A percentile compares a stretch with the other conserved stretches of the same genome.
Evolutionary conservation across 2,329 filamentous ascomycete genomes (phyloP).

Genomic region (Pseudocercospora cruenta): DNA sequence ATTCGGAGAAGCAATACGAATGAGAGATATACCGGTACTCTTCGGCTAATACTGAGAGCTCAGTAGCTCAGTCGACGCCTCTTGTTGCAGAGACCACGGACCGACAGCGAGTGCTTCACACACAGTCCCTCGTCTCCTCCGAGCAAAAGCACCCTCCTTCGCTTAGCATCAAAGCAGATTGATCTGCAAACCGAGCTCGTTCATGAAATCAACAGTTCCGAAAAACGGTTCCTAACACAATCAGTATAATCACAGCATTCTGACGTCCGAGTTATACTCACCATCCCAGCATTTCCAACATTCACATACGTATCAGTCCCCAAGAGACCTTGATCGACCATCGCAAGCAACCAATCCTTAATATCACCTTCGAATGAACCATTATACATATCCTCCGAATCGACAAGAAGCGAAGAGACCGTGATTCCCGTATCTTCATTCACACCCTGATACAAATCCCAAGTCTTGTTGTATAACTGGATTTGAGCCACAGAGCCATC

Average conservation of each 20-base stretch:
- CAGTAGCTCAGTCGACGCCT: no score
- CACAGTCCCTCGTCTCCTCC: no score
- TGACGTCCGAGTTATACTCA: background rate
- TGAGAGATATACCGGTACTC: background rate
- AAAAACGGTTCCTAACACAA: slow-evolving; percentile 39
- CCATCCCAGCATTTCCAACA: slow-evolving; percentile 42
- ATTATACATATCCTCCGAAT: slow-evolving; percentile 43
- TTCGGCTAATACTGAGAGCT: no score
- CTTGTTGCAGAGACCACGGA: no score
- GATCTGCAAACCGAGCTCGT: slow-evolving; percentile 22
- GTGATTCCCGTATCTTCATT: slow-evolving; percentile 50
- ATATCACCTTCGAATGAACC: slow-evolving; percentile 46
- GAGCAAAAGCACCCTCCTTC: background rate
- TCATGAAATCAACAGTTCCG: slow-evolving; percentile 26
- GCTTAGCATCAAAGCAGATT: slow-evolving; percentile 9
- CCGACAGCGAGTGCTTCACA: no score
- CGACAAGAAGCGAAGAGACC: slow-evolving; percentile 43
- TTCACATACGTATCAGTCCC: slow-evolving; percentile 46
- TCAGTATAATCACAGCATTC: background rate
- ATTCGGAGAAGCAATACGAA: background rate
- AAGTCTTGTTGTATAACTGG: slow-evolving; percentile 44
- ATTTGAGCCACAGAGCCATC: slow-evolving; percentile 43
- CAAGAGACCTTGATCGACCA: slow-evolving; percentile 45
- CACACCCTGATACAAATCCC: slow-evolving; percentile 49
- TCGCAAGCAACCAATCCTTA: slow-evolving; percentile 47